Percentiles rank a stretch among this genome's conserved stretches.
phyloP scores from a whole-genome alignment of 148 eudicot genomes.

The Diospyros lotus region DNA sequence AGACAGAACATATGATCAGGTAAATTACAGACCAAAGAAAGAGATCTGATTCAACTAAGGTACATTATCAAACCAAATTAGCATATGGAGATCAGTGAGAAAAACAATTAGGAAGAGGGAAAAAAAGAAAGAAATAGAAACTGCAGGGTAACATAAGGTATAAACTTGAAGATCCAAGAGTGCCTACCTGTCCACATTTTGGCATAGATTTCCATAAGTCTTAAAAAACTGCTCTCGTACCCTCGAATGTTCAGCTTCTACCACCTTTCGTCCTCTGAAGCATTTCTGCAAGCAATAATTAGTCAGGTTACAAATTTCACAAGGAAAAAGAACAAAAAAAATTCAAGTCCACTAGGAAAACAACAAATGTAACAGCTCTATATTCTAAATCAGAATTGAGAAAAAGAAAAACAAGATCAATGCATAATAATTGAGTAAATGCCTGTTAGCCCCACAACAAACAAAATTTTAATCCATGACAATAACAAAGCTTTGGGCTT shows the following conservation, averaged over 20 bases:
- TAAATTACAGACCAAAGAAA: background rate
- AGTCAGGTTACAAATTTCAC: slow-evolving; percentile 13
- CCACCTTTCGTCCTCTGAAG: slow-evolving; percentile 88
- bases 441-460: background rate
- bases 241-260: slow-evolving; percentile 61
- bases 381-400: background rate
- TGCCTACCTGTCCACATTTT: slow-evolving; percentile 68
- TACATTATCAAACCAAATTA: background rate
- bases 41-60: background rate
- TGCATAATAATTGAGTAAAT: background rate
- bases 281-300: slow-evolving; percentile 67
- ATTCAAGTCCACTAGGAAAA: background rate
- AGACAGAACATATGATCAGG: slow-evolving; percentile 6
- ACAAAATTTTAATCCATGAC: background rate
- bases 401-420: background rate
- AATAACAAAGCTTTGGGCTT: background rate
- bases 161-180: slow-evolving; percentile 8
- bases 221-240: slow-evolving; percentile 62
- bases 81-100: background rate
- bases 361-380: background rate
- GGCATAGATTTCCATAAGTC: slow-evolving; percentile 59
- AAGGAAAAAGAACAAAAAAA: background rate
- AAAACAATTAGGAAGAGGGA: background rate
- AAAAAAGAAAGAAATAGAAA: background rate
- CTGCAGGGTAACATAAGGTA: background rate